Conservation (phyloP, 1,284 basidiomycete species). For the Cystobasidiaceae sp. region DNA sequence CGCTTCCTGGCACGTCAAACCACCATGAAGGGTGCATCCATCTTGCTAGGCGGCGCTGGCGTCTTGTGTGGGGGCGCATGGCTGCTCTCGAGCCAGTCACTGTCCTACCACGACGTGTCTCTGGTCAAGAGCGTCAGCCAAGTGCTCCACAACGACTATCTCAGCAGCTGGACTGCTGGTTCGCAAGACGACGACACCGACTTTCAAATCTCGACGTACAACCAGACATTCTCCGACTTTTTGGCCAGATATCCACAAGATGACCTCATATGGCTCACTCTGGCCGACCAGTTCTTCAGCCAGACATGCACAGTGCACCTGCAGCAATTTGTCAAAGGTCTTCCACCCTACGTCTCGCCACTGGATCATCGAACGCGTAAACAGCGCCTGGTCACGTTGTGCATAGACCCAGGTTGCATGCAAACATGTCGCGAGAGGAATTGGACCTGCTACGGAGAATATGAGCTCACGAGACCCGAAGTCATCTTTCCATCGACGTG, state of each 20-base stretch:
- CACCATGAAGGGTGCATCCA: no score
- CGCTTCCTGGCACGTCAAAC: no score
- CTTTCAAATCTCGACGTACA: constrained; percentile 13
- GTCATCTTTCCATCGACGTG: constrained; percentile 23
- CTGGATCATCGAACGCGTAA: background rate
- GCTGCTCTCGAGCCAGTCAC: no score
- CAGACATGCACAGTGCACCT: constrained; percentile 17
- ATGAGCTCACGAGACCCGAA: constrained; percentile 21
- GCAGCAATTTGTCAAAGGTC: constrained; percentile 10
- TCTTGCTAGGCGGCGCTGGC: no score
- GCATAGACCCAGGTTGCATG: constrained; percentile 30
- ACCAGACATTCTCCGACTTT: constrained; percentile 25
- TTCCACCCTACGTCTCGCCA: constrained; percentile 1
- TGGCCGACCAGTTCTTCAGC: constrained; percentile 23
- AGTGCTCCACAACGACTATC: no score
- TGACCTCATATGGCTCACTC: constrained; percentile 29
- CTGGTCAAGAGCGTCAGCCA: no score
- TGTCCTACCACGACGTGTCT: no score
- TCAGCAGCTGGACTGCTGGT: background rate
- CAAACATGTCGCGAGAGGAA: constrained; percentile 6
- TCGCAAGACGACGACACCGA: background rate
- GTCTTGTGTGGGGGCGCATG: no score
- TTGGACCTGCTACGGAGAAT: constrained; percentile 31
- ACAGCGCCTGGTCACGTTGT: constrained; percentile 21
- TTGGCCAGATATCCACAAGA: constrained; percentile 2